A percentile compares a stretch with the other conserved stretches of the same genome.
These are phyloP conservation scores for Tricholoma hemisulphureum DNA, from an alignment of 768 basidiomycete species.

Conservation along the genomic window DNA sequence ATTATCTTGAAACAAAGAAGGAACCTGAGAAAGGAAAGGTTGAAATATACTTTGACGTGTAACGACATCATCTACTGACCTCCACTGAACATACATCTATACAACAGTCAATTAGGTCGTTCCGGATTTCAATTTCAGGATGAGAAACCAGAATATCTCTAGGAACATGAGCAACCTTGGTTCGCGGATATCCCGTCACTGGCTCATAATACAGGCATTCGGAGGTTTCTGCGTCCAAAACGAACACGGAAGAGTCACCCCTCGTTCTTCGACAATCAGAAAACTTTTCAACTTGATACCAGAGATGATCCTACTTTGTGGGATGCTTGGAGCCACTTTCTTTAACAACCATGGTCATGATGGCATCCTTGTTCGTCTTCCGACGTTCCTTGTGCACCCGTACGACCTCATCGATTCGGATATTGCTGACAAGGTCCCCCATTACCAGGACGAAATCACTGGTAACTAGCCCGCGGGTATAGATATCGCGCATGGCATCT, in stretches of 20 bases:
- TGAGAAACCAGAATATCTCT: slow-evolving; percentile 71
- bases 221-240: slow-evolving; percentile 69
- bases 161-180: slow-evolving; percentile 63
- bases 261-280: slow-evolving; percentile 45
- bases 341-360: slow-evolving; percentile 95
- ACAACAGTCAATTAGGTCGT: slow-evolving; percentile 84
- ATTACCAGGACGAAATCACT: slow-evolving; percentile 89
- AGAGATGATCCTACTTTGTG: slow-evolving; percentile 54
- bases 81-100: slow-evolving; percentile 95
- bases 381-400: slow-evolving; percentile 84
- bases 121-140: slow-evolving; percentile 80
- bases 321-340: slow-evolving; percentile 70
- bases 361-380: slow-evolving; percentile 85
- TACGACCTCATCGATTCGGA: slow-evolving; percentile 87
- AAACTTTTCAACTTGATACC: background rate
- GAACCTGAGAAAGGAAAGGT: slow-evolving; percentile 54
- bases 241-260: slow-evolving; percentile 76
- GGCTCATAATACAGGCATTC: slow-evolving; percentile 87
- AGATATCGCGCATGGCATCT: slow-evolving; percentile 92
- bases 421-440: slow-evolving; percentile 91
- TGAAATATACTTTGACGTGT: background rate
- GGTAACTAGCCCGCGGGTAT: slow-evolving; percentile 86
- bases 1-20: slow-evolving; percentile 96
- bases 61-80: slow-evolving; percentile 40
- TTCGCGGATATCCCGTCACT: slow-evolving; percentile 66